Base-by-base conservation (phyloP, 2,329 filamentous ascomycete genomes). In the Exophiala alcalophila region DNA sequence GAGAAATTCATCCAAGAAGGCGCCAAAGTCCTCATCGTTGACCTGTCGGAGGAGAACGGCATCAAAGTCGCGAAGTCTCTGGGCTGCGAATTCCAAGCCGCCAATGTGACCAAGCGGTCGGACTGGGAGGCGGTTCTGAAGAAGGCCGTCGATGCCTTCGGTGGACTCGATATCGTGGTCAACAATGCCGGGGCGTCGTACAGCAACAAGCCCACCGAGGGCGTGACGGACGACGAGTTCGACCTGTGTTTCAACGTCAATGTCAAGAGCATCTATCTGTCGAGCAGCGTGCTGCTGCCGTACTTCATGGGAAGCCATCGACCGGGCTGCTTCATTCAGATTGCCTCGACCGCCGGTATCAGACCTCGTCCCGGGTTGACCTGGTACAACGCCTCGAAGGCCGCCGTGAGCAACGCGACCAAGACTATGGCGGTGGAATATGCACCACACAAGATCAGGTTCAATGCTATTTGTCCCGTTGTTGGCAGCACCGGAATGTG, bases 341-440 rank as follows among this genome's bases (percentile, higher is more conserved):
- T 55, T 33, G 37, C 52, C 6, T 55, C 52, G 8, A 53, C 50
- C 6, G 50, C 47, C 7, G 52, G 41, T 4, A 44, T 53, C 36
- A 28, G 52, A n/a, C 52, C 52, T 2, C 33, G 52, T 2, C 52
- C 52, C 5, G 52, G 50, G 1, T 40, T 55, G 28, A 44, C 47
- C 7, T 55, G 52, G 52, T 55, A 54, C 18, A 84, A 84, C 57
- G 78, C 81, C 1, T 78, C 74, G 29, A 86, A 86, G 59, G 80
- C 76, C 0, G 81, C 81, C 1, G 75, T 83, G 8, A 74, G 74
- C 53, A 83, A 75, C 34, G 78, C 77, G 7, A 81, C 78, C 2
- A 81, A 80, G 64, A 76, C 76, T 8, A 71, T 90, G 52, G 85
- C 84, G 1, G 80, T 83, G 1, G 84, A 89, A 61, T 89, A 84